Evolutionary conservation across 192 early-diverging fungal species (phyloP), one percentile per base, ranked within the genome.

Genomic region (Dissophora globulifera): DNA sequence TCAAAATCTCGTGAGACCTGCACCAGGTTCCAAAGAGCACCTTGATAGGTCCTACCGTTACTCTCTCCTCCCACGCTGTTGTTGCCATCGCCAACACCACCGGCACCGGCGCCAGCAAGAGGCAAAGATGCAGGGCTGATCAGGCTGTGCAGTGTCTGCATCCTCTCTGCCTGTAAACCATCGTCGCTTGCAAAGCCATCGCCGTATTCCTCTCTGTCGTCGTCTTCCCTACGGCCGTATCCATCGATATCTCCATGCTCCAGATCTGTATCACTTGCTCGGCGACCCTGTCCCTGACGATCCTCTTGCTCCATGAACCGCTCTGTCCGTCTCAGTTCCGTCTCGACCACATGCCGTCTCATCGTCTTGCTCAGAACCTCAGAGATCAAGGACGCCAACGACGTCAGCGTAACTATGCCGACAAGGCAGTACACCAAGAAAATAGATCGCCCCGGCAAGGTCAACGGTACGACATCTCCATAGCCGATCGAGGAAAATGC

Each of bases 401-500:
- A 75, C 1, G 71, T 75, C 62, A 75, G 23, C 23, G 71, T 41
- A 3, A 54, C 71, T 0, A 75, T 62, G n/a, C 71, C 71, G 3
- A 75, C 22, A 5, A 75, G 50, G 31, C 60, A 58, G 25, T 75
- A 66, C 11, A 50, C 57, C 50, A 65, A 25, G 23, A 75, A 75
- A 9, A 66, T 55, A 13, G 55, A 23, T 25, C 56, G 45, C 41
- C 62, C 62, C 13, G 71, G 43, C 10, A 45, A 47, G 11, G 62
- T 60, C 17, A 15, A 35, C 0, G 62, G 62, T 19, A 59, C 50
- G 25, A 48, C 35, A 22, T 75, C 71, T 2, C 71, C 71, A 27
- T 60, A 75, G 4, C 71, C 71, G 30, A 75, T 60, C 3, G 71
- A 42, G 15, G 62, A 29, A n/a, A 75, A 75, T n/a, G 56, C 56